phyloP scores from a whole-genome alignment of 805 yeast species.

The Millerago galiae region DNA sequence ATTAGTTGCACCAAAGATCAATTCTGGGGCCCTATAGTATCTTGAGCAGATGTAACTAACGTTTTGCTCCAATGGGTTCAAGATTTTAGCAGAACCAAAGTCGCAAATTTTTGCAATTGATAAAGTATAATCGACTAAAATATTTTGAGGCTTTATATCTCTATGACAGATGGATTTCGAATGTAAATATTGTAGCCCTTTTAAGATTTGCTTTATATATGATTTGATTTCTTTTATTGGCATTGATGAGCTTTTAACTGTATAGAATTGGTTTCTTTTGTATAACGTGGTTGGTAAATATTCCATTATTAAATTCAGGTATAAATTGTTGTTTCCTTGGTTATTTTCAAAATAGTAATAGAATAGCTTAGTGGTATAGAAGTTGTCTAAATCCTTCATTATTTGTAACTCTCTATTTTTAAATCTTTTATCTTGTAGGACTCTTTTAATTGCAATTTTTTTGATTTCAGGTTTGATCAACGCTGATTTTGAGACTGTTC shows the following conservation, averaged over 20 bases:
- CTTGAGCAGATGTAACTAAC: slow-evolving; percentile 95
- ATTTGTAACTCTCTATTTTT: slow-evolving; percentile 92
- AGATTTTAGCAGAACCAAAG: slow-evolving; percentile 90
- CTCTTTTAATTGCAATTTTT: slow-evolving; percentile 89
- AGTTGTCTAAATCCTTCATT: slow-evolving; percentile 84
- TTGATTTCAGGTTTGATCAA: slow-evolving; percentile 61
- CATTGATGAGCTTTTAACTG: slow-evolving; percentile 69
- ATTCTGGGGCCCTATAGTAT: slow-evolving; percentile 95
- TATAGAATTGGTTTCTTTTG: slow-evolving; percentile 82
- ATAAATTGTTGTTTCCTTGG: slow-evolving; percentile 50
- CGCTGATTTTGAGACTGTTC: slow-evolving; percentile 89
- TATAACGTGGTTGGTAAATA: slow-evolving; percentile 94
- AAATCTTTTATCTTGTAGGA: slow-evolving; percentile 91
- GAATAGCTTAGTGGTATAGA: slow-evolving; percentile 79
- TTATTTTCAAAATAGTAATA: slow-evolving; percentile 84
- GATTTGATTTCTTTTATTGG: slow-evolving; percentile 84
- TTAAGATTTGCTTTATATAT: slow-evolving; percentile 69
- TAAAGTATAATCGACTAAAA: slow-evolving; percentile 76
- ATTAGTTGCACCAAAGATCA: slow-evolving; percentile 94
- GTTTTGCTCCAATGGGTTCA: slow-evolving; percentile 87
- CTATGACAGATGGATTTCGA: slow-evolving; percentile 81
- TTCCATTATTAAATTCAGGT: slow-evolving; percentile 84
- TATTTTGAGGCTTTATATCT: slow-evolving; percentile 87
- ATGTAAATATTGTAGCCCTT: slow-evolving; percentile 78
- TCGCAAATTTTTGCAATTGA: slow-evolving; percentile 91